Evolutionary conservation across 495 filamentous ascomycete species (phyloP).

Genomic region (Aspergillus funiculosus): DNA sequence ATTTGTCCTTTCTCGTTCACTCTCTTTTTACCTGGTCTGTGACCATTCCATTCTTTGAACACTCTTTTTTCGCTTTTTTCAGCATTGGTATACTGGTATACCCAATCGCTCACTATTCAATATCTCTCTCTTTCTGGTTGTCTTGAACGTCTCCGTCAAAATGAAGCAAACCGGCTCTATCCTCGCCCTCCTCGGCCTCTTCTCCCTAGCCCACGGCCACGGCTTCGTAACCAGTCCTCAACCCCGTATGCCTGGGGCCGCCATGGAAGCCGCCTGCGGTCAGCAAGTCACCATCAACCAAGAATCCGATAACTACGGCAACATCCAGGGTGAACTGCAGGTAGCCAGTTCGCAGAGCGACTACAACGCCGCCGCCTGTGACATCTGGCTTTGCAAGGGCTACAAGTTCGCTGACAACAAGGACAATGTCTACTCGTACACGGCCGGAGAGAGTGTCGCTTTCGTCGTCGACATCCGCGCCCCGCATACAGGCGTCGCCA

Average conservation of each 20-base stretch:
- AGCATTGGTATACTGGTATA: slow-evolving; percentile 37
- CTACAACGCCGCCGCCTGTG: slow-evolving; percentile 54
- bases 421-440: slow-evolving; percentile 57
- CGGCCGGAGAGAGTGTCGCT: slow-evolving; percentile 52
- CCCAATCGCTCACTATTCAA: slow-evolving; percentile 24
- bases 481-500: slow-evolving; percentile 60
- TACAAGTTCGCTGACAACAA: slow-evolving; percentile 67
- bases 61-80: slow-evolving; percentile 19
- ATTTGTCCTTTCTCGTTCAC: slow-evolving; percentile 20
- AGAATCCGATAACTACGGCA: slow-evolving; percentile 57
- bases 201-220: slow-evolving; percentile 52
- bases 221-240: slow-evolving; percentile 56
- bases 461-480: slow-evolving; percentile 56
- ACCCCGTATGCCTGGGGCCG: slow-evolving; percentile 54
- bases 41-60: slow-evolving; percentile 32
- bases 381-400: slow-evolving; percentile 67
- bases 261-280: slow-evolving; percentile 57
- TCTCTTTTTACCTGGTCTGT: slow-evolving; percentile 31
- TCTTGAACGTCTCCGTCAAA: slow-evolving; percentile 14
- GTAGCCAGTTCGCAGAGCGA: slow-evolving; percentile 48
- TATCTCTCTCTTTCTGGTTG: slow-evolving; percentile 8
- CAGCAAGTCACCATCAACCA: slow-evolving; percentile 56
- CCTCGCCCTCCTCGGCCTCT: slow-evolving; percentile 42
- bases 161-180: slow-evolving; percentile 34
- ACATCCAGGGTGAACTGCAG: slow-evolving; percentile 62